These are phyloP conservation scores for Usnea hakonensis DNA, from an alignment of 495 filamentous ascomycete species.

Conservation along the genomic window DNA sequence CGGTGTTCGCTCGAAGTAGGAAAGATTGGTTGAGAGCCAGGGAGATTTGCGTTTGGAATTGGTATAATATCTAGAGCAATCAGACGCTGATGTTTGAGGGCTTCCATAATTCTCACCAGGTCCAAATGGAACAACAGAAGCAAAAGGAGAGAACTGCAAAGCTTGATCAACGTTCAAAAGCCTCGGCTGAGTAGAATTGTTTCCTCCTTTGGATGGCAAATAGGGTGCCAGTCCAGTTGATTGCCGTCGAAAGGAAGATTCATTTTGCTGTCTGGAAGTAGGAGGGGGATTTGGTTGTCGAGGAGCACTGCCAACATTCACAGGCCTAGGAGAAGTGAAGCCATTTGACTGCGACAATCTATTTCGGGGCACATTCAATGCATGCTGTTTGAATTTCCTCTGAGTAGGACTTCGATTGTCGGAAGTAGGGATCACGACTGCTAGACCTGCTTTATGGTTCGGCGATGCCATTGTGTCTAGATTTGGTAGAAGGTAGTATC, in stretches of 20 bases:
- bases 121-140: constrained; percentile 79
- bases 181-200: constrained; percentile 18
- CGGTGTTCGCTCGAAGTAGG: constrained; percentile 31
- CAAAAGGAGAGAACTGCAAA: constrained; percentile 84
- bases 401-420: constrained; percentile 10
- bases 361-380: constrained; percentile 5
- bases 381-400: constrained; percentile 8
- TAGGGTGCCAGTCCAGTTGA: not conserved
- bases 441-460: constrained; percentile 13
- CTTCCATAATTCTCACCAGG: constrained; percentile 48
- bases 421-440: constrained; percentile 10
- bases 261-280: not conserved
- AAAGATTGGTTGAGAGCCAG: constrained; percentile 41
- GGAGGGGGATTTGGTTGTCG: constrained; percentile 3
- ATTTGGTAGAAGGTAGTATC: not conserved
- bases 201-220: constrained; percentile 5
- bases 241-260: not conserved
- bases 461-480: constrained; percentile 10
- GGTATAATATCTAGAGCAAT: constrained; percentile 54
- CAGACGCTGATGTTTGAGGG: constrained; percentile 28
- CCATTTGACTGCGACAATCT: not conserved
- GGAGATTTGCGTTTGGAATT: constrained; percentile 51
- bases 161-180: constrained; percentile 70
- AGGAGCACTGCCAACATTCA: not conserved
- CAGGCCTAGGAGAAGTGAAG: not conserved